A percentile compares a stretch with the other conserved stretches of the same genome.
phyloP scores from a whole-genome alignment of 2,329 filamentous ascomycete species.

The Colletotrichum liriopes region DNA sequence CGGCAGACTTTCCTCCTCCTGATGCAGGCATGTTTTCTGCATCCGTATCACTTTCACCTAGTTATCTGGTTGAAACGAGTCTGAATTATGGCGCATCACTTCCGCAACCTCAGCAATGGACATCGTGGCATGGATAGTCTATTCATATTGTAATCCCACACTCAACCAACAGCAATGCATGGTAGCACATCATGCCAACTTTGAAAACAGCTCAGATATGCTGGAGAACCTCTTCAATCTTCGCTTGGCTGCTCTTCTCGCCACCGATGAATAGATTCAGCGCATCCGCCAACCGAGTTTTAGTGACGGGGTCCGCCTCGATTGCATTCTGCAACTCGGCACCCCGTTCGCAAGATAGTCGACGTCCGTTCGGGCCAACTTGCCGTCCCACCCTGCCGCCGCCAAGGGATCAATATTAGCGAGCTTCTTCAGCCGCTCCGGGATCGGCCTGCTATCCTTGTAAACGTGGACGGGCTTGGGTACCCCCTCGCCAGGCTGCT shows the following conservation, averaged over 20 bases:
- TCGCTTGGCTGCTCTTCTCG: constrained; percentile 55
- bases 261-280: constrained; percentile 58
- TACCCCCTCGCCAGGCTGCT: constrained; percentile 56
- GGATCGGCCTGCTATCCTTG: constrained; percentile 51
- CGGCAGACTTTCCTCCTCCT: constrained; percentile 4
- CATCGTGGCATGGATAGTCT: constrained; percentile 30
- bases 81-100: not conserved
- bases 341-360: constrained; percentile 65
- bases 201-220: constrained; percentile 35
- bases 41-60: not conserved
- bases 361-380: constrained; percentile 56
- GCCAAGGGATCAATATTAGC: constrained; percentile 58
- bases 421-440: constrained; percentile 54
- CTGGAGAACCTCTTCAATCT: constrained; percentile 54
- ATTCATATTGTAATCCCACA: not conserved
- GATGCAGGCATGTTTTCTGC: not conserved
- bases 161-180: not conserved
- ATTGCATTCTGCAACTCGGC: constrained; percentile 60
- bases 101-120: constrained; percentile 27
- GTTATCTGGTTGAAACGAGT: not conserved
- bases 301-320: constrained; percentile 55
- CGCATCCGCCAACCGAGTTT: constrained; percentile 56
- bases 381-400: constrained; percentile 56
- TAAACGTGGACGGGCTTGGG: constrained; percentile 60
- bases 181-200: not conserved